A percentile compares a stretch with the other conserved stretches of the same genome.
Conservation (phyloP, 345 rosid species). For the Eucalyptus guilfoylei region DNA sequence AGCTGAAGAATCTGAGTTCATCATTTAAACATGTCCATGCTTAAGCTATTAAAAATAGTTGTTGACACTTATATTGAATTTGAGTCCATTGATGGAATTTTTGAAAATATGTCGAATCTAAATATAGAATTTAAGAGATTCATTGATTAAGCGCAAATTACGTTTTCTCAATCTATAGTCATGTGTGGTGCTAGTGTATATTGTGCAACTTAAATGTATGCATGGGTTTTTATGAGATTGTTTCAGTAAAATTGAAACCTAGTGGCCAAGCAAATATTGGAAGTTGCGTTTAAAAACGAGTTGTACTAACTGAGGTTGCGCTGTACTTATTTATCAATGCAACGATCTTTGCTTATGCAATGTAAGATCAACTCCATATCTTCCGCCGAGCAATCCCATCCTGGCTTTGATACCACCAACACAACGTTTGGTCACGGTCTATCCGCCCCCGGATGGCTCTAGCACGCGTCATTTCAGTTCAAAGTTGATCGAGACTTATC, state of each 20-base stretch:
- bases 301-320: not conserved
- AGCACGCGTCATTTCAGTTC: not conserved
- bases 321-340: not conserved
- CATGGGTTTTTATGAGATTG: not conserved
- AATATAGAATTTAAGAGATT: not conserved
- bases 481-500: not conserved
- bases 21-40: no score
- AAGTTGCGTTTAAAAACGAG: not conserved
- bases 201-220: not conserved
- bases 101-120: not conserved
- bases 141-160: not conserved
- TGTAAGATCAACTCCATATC: not conserved
- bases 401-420: not conserved
- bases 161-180: not conserved
- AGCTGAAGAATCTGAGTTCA: fast-evolving
- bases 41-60: fast-evolving
- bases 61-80: not conserved
- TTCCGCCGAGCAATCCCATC: not conserved
- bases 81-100: not conserved
- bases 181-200: not conserved
- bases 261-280: not conserved
- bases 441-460: not conserved
- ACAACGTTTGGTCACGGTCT: not conserved
- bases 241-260: not conserved
- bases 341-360: not conserved